These are phyloP conservation scores for Pichia exigua DNA, from an alignment of 805 yeast genomes.

Conservation along the genomic window DNA sequence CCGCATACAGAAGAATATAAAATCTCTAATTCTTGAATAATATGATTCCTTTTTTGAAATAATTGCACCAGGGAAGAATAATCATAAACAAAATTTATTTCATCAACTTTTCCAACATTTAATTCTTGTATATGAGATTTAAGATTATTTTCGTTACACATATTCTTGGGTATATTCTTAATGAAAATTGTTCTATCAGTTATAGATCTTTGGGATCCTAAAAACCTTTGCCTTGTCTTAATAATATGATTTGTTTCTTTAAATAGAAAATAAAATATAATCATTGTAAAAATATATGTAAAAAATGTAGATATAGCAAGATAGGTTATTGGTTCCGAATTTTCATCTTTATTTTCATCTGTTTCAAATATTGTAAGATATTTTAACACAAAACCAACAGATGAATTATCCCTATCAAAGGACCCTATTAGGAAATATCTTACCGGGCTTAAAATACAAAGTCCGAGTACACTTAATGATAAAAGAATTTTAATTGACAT, in stretches of 20 bases:
- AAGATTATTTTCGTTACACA: conserved; percentile 37
- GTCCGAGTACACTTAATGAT: conserved; percentile 38
- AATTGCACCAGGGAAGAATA: conserved; percentile 33
- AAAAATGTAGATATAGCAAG: conserved; percentile 48
- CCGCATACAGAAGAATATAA: conserved; percentile 36
- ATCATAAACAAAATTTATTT: conserved; percentile 39
- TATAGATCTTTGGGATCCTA: conserved; percentile 52
- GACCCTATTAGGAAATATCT: conserved; percentile 45
- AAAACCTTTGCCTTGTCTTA: conserved; percentile 45
- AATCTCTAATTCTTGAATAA: conserved; percentile 33
- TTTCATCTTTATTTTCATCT: conserved; percentile 9
- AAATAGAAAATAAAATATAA: conserved; percentile 39
- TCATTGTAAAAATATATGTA: conserved; percentile 45
- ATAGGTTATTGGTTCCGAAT: conserved; percentile 27
- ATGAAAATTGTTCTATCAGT: conserved; percentile 52
- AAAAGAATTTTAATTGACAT: conserved; percentile 43
- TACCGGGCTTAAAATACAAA: conserved; percentile 44
- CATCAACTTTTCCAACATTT: conserved; percentile 48
- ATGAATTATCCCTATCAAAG: conserved; percentile 29
- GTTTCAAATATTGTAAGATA: background rate
- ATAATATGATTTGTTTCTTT: conserved; percentile 42
- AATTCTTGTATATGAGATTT: conserved; percentile 45
- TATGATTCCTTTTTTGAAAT: conserved; percentile 27
- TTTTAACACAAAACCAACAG: background rate
- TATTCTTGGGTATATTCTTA: conserved; percentile 44